These are phyloP conservation scores for Croton laevigatus DNA, from an alignment of 441 rosid genomes.

Conservation along the genomic window DNA sequence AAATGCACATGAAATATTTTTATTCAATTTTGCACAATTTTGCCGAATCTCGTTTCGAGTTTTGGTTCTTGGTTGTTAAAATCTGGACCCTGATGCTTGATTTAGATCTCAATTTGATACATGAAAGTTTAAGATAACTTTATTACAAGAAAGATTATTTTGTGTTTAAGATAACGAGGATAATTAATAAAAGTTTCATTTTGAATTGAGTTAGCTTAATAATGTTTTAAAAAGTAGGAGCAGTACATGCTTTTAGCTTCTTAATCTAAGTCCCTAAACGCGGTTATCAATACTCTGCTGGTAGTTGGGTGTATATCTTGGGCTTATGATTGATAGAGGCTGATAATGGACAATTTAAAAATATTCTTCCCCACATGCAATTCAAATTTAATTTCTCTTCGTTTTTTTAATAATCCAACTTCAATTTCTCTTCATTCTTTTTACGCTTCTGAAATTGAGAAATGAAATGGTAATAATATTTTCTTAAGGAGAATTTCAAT, in stretches of 20 bases:
- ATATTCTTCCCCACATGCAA: not conserved
- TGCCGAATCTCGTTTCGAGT: too few species aligned
- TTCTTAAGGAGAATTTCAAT: not conserved
- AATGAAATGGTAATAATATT: not conserved
- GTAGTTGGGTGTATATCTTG: not conserved
- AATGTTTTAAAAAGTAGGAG: not conserved
- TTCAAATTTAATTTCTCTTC: not conserved
- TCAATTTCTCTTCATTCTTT: not conserved
- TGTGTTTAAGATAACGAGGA: conserved; percentile 5
- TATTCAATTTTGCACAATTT: too few species aligned
- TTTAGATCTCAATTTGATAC: too few species aligned
- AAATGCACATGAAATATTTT: too few species aligned
- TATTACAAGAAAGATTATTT: not conserved
- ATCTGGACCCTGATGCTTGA: too few species aligned
- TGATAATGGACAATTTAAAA: not conserved
- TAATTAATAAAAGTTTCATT: not conserved
- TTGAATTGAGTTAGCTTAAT: not conserved
- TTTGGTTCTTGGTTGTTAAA: too few species aligned
- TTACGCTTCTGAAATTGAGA: not conserved
- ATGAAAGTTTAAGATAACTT: not conserved
- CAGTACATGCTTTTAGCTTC: not conserved
- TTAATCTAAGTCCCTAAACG: not conserved
- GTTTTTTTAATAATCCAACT: not conserved
- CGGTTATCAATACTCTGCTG: not conserved
- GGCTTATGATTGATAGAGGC: not conserved